phyloP scores from a whole-genome alignment of 345 rosid species.

The Streptanthus diversifolius region DNA sequence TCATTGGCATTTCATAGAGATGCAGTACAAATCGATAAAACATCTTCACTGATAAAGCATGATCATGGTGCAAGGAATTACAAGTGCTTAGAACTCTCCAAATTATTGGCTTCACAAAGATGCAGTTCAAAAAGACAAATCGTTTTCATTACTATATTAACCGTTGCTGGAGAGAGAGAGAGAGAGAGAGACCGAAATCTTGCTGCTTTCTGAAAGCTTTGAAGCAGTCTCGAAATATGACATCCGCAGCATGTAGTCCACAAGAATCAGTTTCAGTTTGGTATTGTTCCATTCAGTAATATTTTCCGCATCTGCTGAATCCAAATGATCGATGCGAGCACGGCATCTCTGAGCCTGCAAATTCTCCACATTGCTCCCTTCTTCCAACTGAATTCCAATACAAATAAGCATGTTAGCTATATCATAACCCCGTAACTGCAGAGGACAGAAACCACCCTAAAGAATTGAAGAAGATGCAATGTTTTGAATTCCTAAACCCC shows the following conservation, averaged over 20 bases:
- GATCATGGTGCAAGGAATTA: background rate
- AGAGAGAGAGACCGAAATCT: constrained; percentile 51
- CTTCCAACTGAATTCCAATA: constrained; percentile 62
- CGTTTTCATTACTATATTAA: background rate
- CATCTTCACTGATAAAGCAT: background rate
- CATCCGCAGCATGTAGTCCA: constrained; percentile 92
- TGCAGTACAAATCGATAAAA: background rate
- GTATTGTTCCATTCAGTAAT: constrained; percentile 69
- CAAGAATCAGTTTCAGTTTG: constrained; percentile 78
- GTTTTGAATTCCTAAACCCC: background rate
- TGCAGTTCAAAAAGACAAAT: background rate
- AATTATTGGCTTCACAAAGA: background rate
- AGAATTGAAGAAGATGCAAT: background rate
- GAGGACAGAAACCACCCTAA: background rate
- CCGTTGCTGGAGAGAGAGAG: background rate
- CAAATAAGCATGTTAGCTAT: background rate
- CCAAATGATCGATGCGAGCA: constrained; percentile 84
- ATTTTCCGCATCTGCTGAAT: constrained; percentile 68
- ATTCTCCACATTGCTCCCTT: constrained; percentile 69
- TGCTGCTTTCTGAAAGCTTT: constrained; percentile 70
- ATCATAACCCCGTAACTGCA: background rate
- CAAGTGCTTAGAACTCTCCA: background rate
- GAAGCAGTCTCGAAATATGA: constrained; percentile 76
- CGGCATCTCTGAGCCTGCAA: constrained; percentile 87
- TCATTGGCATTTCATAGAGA: constrained; percentile 9